Evolutionary conservation across 331 rosid genomes (phyloP).

Genomic region (Erythrophleum ivorense): DNA sequence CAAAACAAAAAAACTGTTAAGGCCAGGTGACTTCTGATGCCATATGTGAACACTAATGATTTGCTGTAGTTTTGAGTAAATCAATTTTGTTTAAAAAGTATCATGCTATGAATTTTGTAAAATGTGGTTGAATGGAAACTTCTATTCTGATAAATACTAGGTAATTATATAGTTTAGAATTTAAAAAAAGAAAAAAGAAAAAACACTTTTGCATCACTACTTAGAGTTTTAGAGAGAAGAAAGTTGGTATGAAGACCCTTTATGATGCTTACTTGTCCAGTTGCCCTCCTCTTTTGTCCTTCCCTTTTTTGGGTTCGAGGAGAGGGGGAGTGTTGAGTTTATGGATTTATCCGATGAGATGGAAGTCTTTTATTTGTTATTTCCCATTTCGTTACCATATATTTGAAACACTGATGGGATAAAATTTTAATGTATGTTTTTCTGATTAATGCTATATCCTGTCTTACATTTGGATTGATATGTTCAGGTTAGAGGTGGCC

Average conservation of each 20-base stretch:
- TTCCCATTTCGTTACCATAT: slow-evolving; percentile 3
- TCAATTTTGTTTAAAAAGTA: not conserved
- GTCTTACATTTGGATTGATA: slow-evolving; percentile 29
- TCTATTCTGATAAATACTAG: not conserved
- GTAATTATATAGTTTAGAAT: not conserved
- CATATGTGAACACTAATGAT: not conserved
- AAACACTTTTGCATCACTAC: not conserved
- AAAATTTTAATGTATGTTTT: slow-evolving; percentile 5
- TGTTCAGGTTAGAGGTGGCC: slow-evolving; percentile 94
- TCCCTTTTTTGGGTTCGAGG: not conserved
- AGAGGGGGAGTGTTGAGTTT: not conserved
- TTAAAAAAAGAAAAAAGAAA: not conserved
- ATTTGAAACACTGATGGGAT: not conserved
- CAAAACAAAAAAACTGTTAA: not conserved
- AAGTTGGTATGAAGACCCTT: not conserved
- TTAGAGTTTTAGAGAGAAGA: not conserved
- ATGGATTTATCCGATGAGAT: slow-evolving; percentile 22
- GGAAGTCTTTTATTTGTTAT: slow-evolving; percentile 28
- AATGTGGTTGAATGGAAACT: not conserved
- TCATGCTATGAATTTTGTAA: not conserved
- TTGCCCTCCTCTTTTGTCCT: too few relatives aligned
- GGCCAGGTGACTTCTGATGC: not conserved
- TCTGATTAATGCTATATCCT: slow-evolving; percentile 15
- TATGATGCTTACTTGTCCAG: not conserved
- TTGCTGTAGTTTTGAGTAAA: not conserved